Conservation (phyloP, 768 basidiomycete genomes). For the Lactifluus pinguis region DNA sequence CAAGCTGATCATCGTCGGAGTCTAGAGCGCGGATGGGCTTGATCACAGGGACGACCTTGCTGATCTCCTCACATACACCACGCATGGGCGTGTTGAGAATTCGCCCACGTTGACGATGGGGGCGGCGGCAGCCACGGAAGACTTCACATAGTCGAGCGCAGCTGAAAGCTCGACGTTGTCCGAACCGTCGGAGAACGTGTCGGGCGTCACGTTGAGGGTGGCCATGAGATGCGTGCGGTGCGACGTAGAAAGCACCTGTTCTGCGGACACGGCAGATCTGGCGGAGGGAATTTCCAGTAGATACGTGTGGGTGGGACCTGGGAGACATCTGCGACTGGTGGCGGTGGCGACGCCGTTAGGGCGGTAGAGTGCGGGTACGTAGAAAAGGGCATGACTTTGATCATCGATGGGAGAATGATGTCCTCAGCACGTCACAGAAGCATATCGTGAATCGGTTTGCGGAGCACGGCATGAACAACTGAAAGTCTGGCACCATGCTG, state of each 20-base stretch:
- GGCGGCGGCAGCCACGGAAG: constrained; percentile 48
- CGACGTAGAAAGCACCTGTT: constrained; percentile 19
- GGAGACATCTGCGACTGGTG: constrained; percentile 15
- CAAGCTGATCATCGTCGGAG: constrained; percentile 48
- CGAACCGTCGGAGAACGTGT: constrained; percentile 91
- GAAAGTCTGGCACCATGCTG: constrained; percentile 78
- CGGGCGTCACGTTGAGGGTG: constrained; percentile 87
- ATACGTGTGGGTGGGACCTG: constrained; percentile 31
- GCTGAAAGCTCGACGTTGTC: constrained; percentile 40
- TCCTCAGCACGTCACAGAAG: constrained; percentile 37
- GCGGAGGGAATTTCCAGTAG: constrained; percentile 39
- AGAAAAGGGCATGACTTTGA: constrained; percentile 71
- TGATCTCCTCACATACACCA: constrained; percentile 64
- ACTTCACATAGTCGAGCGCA: constrained; percentile 44
- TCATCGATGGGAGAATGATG: constrained; percentile 35
- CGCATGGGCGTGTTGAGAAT: constrained; percentile 83
- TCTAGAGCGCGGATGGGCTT: constrained; percentile 39
- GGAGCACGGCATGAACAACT: constrained; percentile 52
- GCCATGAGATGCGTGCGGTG: constrained; percentile 72
- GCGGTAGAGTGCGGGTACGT: constrained; percentile 33
- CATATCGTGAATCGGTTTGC: constrained; percentile 39
- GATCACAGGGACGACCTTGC: constrained; percentile 66
- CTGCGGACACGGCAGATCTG: neutral
- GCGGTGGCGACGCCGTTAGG: neutral
- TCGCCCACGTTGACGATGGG: constrained; percentile 90